Evolutionary conservation across 169 alveolate genomes (phyloP).

Genomic region (Hepatocystis sp.): DNA sequence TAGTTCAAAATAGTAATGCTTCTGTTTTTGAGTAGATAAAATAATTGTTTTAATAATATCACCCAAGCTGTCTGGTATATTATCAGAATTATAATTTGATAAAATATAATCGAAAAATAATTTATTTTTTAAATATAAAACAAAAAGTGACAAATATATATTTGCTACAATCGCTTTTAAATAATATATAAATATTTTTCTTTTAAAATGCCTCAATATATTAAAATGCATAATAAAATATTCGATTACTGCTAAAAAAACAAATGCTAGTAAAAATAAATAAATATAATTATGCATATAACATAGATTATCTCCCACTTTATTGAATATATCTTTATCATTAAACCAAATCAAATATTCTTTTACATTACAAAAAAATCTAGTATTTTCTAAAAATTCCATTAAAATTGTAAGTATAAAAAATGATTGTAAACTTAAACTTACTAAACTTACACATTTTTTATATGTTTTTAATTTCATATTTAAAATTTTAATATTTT

Average conservation of each 20-base stretch:
- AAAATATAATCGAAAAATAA: constrained; percentile 16
- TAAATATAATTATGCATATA: constrained; percentile 33
- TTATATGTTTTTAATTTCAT: constrained; percentile 13
- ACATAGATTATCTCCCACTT: constrained; percentile 52
- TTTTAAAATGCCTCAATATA: constrained; percentile 25
- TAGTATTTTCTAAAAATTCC: constrained; percentile 39
- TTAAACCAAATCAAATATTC: constrained; percentile 42
- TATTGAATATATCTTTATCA: constrained; percentile 4
- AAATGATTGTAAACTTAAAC: constrained; percentile 50
- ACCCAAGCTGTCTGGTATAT: constrained; percentile 16
- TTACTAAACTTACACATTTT: constrained; percentile 17
- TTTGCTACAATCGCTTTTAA: constrained; percentile 14
- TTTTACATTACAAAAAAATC: constrained; percentile 54
- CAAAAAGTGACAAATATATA: constrained; percentile 40
- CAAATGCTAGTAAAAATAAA: constrained; percentile 26
- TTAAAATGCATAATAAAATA: constrained; percentile 19
- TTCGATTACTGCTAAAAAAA: constrained; percentile 29
- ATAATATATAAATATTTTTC: constrained; percentile 27
- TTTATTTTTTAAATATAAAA: constrained; percentile 36
- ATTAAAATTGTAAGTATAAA: constrained; percentile 34
- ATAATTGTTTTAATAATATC: constrained; percentile 41
- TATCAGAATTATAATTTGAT: constrained; percentile 26
- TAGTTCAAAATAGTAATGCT: constrained; percentile 25
- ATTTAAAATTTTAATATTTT: not conserved
- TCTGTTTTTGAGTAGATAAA: constrained; percentile 49